Evolutionary conservation across 148 eudicot species (phyloP), one percentile per base, ranked within the genome.

Genomic region (Beta vulgaris): DNA sequence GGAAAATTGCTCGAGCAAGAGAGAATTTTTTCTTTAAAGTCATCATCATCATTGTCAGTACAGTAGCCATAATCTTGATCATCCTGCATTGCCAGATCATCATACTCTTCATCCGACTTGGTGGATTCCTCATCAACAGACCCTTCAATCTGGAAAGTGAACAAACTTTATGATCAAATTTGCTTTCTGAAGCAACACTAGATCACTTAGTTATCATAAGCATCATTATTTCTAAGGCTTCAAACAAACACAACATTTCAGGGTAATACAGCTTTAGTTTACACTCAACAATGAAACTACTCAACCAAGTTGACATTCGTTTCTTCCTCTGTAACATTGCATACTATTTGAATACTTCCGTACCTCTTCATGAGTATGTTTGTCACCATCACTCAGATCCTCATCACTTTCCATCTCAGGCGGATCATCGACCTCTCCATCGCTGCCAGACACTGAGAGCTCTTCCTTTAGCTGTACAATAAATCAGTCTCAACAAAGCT

Each of bases 111-210:
- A 34, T 93, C 97, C 11, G 97, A 92, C 80, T 90, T 89, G 8
- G 92, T 88, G 16, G 96, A 94, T 69, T 76, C 91, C 84, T 92
- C 98, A 60, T 94, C 98, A 36, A 94, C 98, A 13, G 98, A 94
- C 8, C 98, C 98, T 79, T 91, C 97, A 82, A 94, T 77, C 97
- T 94, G 88, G 48, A 40, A 15, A 74, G 15, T 36, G 6, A 42
- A 54, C 58, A 65, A 11, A 12, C 16, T 31, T 26, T 0, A n/a
- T 42, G 23, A 61, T 51, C n/a, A 80, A 32, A 6, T 15, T 46
- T 1, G 7, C 6, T 35, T 48, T 61, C 19, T 42, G 25, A 14
- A 46, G 59, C 44, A 36, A 39, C 25, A 65, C 28, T 31, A 36
- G n/a, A n/a, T n/a, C n/a, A n/a, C n/a, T n/a, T n/a, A n/a, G n/a